Conservation (phyloP, 2,329 filamentous ascomycete species). For the Penicillium sclerotiorum region DNA sequence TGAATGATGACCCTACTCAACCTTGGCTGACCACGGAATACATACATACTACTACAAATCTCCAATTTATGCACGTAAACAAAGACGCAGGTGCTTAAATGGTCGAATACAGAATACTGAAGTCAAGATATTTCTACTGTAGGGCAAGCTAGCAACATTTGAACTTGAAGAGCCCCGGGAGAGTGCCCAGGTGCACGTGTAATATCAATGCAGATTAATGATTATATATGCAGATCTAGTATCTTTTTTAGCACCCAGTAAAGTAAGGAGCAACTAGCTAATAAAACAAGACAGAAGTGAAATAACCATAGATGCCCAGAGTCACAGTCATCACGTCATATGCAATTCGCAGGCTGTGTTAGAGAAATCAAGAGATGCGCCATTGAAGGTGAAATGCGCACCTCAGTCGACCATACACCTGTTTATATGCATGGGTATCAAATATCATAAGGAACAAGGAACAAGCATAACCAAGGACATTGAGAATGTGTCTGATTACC, state of each 20-base stretch:
- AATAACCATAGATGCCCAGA: conserved; percentile 10
- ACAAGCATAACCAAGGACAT: conserved; percentile 5
- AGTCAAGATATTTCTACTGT: too few relatives aligned
- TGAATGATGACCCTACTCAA: too few relatives aligned
- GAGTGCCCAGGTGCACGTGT: not conserved
- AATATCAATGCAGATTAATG: not conserved
- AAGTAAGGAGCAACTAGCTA: too few relatives aligned
- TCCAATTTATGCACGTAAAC: too few relatives aligned
- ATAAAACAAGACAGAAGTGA: conserved; percentile 16
- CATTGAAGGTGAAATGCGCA: not conserved
- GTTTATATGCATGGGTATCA: conserved; percentile 31
- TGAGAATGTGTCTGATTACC: conserved; percentile 11
- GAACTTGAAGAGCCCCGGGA: too few relatives aligned
- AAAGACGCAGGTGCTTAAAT: too few relatives aligned
- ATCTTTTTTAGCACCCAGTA: too few relatives aligned
- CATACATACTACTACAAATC: too few relatives aligned
- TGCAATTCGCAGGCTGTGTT: conserved; percentile 11
- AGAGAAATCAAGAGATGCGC: not conserved
- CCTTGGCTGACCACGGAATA: too few relatives aligned
- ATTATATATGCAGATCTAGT: conserved; percentile 2
- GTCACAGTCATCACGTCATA: conserved; percentile 25
- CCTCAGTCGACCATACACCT: conserved; percentile 15
- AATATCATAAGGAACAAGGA: conserved; percentile 27
- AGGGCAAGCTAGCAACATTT: too few relatives aligned
- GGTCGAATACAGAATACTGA: too few relatives aligned